Evolutionary conservation across 2,329 filamentous ascomycete genomes (phyloP).

Genomic region (Diaporthe aspalathi): DNA sequence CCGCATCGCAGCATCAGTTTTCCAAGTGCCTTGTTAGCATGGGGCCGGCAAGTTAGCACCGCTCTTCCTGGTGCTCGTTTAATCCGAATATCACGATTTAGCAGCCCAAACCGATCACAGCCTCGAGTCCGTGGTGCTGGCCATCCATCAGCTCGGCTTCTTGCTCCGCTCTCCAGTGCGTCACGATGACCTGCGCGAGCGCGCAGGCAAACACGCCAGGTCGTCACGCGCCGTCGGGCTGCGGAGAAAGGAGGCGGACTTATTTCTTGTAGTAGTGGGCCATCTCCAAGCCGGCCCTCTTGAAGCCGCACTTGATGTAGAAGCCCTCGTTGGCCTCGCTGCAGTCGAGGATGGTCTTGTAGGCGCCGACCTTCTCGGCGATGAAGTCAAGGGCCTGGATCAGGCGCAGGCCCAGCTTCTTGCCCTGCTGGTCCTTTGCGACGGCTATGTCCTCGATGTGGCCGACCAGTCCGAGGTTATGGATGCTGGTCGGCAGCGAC

Average conservation of each 20-base stretch:
- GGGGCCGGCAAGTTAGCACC: too few relatives aligned
- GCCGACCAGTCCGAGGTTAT: slow-evolving; percentile 83
- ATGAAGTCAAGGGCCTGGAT: slow-evolving; percentile 94
- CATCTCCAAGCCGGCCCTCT: slow-evolving; percentile 93
- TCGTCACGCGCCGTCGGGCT: not conserved
- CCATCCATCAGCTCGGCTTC: slow-evolving; percentile 29
- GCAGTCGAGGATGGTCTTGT: slow-evolving; percentile 97
- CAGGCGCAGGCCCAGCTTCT: slow-evolving; percentile 91
- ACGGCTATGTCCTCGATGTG: slow-evolving; percentile 99
- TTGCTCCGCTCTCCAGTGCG: not conserved
- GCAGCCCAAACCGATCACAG: slow-evolving; percentile 28
- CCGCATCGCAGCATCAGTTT: not conserved
- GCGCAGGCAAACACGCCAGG: not conserved
- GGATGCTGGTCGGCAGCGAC: slow-evolving; percentile 67
- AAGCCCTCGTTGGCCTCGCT: slow-evolving; percentile 97
- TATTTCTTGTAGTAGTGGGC: slow-evolving; percentile 84
- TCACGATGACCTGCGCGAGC: slow-evolving; percentile 1
- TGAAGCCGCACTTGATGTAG: slow-evolving; percentile 97
- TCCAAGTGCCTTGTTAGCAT: not conserved
- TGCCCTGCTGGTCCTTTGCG: slow-evolving; percentile 93
- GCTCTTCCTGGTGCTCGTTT: not conserved
- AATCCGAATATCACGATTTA: not conserved
- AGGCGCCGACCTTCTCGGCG: slow-evolving; percentile 89
- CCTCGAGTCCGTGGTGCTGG: slow-evolving; percentile 35
- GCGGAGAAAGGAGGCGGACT: slow-evolving; percentile 24